Conservation (phyloP, 257 asterid genomes). For the Datura wrightii region DNA sequence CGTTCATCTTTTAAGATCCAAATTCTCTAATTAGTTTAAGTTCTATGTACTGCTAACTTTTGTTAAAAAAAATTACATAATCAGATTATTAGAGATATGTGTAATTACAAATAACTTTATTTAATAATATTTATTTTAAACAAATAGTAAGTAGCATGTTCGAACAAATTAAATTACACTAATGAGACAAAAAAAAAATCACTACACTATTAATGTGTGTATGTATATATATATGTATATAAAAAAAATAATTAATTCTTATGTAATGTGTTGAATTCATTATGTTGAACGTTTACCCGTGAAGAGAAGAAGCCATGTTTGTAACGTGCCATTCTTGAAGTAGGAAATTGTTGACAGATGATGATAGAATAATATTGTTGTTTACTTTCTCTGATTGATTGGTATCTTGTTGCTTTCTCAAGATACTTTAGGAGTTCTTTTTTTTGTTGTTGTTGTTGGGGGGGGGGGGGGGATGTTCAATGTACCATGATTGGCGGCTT, state of each 20-base stretch:
- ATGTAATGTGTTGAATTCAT: not conserved
- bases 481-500: slow-evolving; percentile 8
- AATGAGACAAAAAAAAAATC: not conserved
- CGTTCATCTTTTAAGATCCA: not conserved
- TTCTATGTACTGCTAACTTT: not conserved
- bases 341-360: not conserved
- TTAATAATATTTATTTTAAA: not conserved
- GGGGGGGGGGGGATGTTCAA: not conserved
- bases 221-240: not conserved
- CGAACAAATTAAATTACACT: not conserved
- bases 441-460: no score
- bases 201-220: not conserved
- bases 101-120: not conserved
- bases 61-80: not conserved
- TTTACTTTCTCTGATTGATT: not conserved
- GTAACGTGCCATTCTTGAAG: not conserved
- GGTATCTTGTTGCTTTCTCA: not conserved
- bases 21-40: no score
- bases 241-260: not conserved
- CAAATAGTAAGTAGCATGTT: no score
- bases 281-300: not conserved
- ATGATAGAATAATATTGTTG: not conserved
- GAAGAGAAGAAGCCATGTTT: not conserved
- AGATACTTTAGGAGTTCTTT: slow-evolving; percentile 5
- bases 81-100: not conserved